Evolutionary conservation across 2,329 filamentous ascomycete species (phyloP), one percentile per base, ranked within the genome.

Genomic region (Periconia sp.): DNA sequence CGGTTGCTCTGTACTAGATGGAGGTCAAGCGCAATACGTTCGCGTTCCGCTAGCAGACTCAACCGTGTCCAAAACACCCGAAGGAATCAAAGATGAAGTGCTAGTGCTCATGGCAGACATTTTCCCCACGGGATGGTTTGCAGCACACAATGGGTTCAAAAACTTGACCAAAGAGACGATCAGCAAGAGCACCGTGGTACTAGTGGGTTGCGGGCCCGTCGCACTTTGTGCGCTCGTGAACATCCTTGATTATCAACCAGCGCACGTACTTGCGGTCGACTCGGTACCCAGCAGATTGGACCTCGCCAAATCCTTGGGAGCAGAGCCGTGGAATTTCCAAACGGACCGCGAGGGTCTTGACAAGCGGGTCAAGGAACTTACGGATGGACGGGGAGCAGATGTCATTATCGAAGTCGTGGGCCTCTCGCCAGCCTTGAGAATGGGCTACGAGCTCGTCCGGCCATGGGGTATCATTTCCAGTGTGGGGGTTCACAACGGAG

Each of bases 61-160:
- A 35, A 95, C 91, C 1, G 84, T 88, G n/a, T 82, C 92, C 67
- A 88, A 87, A 65, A 87, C 91, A 0, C 88, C 89, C 0, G 74
- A 83, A 1, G 84, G 82, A 9, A 88, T 95, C 53, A 84, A 87
- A 18, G 87, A 93, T 61, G 83, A 89, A 59, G 85, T 85, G 35
- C 80, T 95, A 46, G 85, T 95, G 7, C 81, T 96, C 23, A 96
- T 96, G 92, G 91, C 90, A 15, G 92, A 96, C 69, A 95, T 96
- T 64, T 96, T 94, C 74, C 92, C 92, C 30, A 82, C 79, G 0
- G 90, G 92, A 8, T 96, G 85, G 76, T 96, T 92, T 63, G 92
- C 90, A 7, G 90, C 90, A 5, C 81, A 82, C 53, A 94, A 91
- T 66, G 92, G 86, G 7, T 88, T 96, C 72, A 83, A 84, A 53